Percentiles rank a stretch among this genome's conserved stretches.
Evolutionary conservation across 352 stramenopile species (phyloP).

Genomic region (Plasmopara halstedii): DNA sequence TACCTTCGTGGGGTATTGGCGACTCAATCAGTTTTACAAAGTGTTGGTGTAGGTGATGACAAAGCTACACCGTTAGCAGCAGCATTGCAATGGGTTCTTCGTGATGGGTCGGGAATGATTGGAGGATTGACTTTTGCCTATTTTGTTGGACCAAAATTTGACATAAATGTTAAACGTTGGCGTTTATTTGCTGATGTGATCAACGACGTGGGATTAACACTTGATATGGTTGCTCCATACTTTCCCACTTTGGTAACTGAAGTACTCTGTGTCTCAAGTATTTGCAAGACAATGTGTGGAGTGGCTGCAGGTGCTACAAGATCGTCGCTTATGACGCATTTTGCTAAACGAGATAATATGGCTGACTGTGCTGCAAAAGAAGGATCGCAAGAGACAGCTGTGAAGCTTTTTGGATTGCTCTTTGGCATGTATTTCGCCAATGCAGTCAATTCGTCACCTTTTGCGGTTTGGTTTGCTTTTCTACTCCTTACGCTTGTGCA

Average conservation of each 20-base stretch:
- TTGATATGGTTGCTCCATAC: conserved; percentile 78
- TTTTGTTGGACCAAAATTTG: conserved; percentile 82
- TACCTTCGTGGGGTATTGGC: conserved; percentile 92
- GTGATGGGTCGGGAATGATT: conserved; percentile 80
- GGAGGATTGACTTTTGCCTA: conserved; percentile 93
- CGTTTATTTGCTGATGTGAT: conserved; percentile 94
- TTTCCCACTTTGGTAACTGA: conserved; percentile 61
- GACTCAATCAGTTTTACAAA: conserved; percentile 90
- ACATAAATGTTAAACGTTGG: conserved; percentile 95
- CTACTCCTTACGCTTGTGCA: conserved; percentile 88
- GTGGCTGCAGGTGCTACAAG: conserved; percentile 92
- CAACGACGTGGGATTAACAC: conserved; percentile 92
- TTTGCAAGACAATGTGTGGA: conserved; percentile 94
- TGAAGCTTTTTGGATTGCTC: conserved; percentile 91
- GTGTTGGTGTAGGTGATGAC: conserved; percentile 89
- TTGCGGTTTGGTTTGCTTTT: conserved; percentile 88
- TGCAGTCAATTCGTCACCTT: conserved; percentile 51
- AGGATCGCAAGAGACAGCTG: conserved; percentile 92
- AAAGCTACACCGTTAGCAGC: conserved; percentile 60
- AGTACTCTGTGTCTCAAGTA: conserved; percentile 75
- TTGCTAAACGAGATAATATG: conserved; percentile 82
- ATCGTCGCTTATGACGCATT: conserved; percentile 87
- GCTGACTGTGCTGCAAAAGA: conserved; percentile 94
- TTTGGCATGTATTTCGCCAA: conserved; percentile 83
- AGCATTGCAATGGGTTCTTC: conserved; percentile 70